These are phyloP conservation scores for Cercospora nicotianae DNA, from an alignment of 2,329 filamentous ascomycete genomes.

Conservation along the genomic window DNA sequence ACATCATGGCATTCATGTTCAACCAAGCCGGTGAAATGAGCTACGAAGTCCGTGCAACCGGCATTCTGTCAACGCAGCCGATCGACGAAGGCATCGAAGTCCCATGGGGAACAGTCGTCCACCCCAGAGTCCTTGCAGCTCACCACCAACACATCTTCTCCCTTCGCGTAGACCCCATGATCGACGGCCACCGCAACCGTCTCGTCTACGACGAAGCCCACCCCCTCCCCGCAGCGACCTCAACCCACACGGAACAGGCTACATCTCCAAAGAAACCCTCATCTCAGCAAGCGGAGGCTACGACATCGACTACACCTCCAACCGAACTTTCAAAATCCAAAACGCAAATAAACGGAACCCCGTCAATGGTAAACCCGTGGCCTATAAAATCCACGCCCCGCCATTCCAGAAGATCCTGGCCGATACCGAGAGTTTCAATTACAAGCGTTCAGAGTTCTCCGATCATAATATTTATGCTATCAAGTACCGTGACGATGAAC, in stretches of 20 bases:
- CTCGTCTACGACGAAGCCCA: conserved; percentile 57
- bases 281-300: conserved; percentile 52
- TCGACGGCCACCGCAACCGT: conserved; percentile 49
- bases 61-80: conserved; percentile 66
- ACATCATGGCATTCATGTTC: conserved; percentile 64
- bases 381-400: conserved; percentile 52
- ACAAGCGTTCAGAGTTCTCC: conserved; percentile 60
- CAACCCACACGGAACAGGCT: conserved; percentile 58
- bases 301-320: conserved; percentile 48
- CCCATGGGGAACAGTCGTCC: conserved; percentile 67
- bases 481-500: conserved; percentile 58
- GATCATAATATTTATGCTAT: conserved; percentile 62
- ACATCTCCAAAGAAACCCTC: conserved; percentile 50
- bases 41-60: conserved; percentile 70
- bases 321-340: conserved; percentile 53
- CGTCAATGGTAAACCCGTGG: conserved; percentile 50
- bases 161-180: conserved; percentile 50
- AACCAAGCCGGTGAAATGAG: conserved; percentile 67
- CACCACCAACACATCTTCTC: conserved; percentile 77
- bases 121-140: conserved; percentile 65
- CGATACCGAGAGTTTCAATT: conserved; percentile 55
- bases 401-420: conserved; percentile 54
- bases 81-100: conserved; percentile 65
- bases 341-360: conserved; percentile 48
- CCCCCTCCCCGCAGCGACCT: conserved; percentile 55